Evolutionary conservation across 306 rosid genomes (phyloP).

Genomic region (Acacia acuminata): DNA sequence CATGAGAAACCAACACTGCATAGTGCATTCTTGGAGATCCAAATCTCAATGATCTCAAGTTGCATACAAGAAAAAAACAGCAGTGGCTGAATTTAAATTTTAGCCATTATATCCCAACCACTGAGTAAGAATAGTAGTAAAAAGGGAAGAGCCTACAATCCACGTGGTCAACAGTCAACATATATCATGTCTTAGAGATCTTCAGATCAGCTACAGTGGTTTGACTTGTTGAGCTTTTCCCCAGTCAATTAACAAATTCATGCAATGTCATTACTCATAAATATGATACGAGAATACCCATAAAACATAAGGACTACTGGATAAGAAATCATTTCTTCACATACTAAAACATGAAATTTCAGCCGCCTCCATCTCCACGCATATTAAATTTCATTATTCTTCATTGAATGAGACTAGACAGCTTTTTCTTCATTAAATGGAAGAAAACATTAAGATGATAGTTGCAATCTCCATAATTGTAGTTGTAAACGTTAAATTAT

Average conservation of each 20-base stretch:
- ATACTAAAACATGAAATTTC: slow-evolving; percentile 11
- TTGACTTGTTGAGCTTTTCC: background rate
- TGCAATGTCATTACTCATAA: slow-evolving; percentile 5
- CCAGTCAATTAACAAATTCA: slow-evolving; percentile 2
- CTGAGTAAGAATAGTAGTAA: background rate
- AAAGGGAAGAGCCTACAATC: slow-evolving; percentile 15
- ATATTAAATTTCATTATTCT: background rate
- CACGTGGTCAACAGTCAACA: slow-evolving; percentile 11
- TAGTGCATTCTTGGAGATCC: slow-evolving; percentile 16
- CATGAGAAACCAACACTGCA: slow-evolving; percentile 29
- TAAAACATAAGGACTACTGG: background rate
- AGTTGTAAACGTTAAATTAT: background rate
- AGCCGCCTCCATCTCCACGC: slow-evolving; percentile 19
- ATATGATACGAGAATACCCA: slow-evolving; percentile 19
- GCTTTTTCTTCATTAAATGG: slow-evolving; percentile 4
- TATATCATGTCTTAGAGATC: slow-evolving; percentile 4
- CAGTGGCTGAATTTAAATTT: slow-evolving; percentile 6
- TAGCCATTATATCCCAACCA: slow-evolving; percentile 15
- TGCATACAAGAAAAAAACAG: slow-evolving; percentile 25
- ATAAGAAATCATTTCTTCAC: background rate
- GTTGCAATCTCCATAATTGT: background rate
- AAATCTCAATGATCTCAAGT: slow-evolving; percentile 17
- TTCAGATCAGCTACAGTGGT: background rate
- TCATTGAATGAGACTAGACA: slow-evolving; percentile 4
- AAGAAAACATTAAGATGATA: background rate